Base-by-base conservation (phyloP, 345 rosid species). In the Arabidopsis thaliana region DNA sequence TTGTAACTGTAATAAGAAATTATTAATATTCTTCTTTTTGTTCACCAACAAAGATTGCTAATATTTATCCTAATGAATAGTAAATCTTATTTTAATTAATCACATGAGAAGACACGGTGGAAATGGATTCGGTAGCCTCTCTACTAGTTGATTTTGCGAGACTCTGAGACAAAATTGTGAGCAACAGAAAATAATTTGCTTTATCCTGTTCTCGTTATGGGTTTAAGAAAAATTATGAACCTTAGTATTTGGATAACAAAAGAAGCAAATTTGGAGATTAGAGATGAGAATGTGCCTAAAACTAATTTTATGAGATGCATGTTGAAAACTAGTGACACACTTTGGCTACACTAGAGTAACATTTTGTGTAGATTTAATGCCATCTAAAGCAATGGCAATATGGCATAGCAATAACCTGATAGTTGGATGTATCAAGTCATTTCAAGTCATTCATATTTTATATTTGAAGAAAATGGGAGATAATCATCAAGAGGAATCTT, bases 1-100 rank as follows among this genome's bases (percentile, higher is more conserved):
- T 69, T 69, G 75, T 65, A 61, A 53, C 44, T 36, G 75, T 76
- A 53, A 51, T 50, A 4, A 12, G 8, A 25, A 34, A 8, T 22
- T 51, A 2, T 13, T 52, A 53, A 9, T 62, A 52, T 53, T 25
- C 37, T 59, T 40, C 5, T 42, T 53, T 23, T 53, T 64, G 14
- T 40, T 62, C 52, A 51, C 50, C 24, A 63, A 4, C 40, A 8
- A 8, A 4, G 8, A 9, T 23, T n/a, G n/a, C 37, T 62, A 24
- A 51, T 41, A 72, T 20, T 41, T 28, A 72, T 63, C 56, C 63
- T 52, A 42, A 41, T 2, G 45, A 63, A 53, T 8, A 38, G 40
- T 71, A 14, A 34, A 28, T 2, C 2, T 28, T 28, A 28, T 28
- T 28, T 28, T 28, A 2, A 28, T 28, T 28, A 28, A 28, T 28